These are phyloP conservation scores for Panellus pusillus DNA, from an alignment of 768 basidiomycete genomes.

Conservation along the genomic window DNA sequence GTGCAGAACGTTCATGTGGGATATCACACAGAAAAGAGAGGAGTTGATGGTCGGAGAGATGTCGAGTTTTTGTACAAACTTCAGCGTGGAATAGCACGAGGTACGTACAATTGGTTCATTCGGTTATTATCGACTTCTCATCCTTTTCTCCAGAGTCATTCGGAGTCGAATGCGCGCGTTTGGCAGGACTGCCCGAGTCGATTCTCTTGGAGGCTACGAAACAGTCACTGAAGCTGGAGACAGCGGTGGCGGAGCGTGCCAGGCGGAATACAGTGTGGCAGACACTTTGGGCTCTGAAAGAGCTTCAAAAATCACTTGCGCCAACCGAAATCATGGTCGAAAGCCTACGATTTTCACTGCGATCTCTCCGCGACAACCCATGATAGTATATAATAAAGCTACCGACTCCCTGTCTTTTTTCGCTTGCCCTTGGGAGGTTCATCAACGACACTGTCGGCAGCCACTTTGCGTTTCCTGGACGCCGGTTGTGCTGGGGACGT, in stretches of 20 bases:
- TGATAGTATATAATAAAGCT: not conserved
- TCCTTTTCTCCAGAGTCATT: slow-evolving; percentile 62
- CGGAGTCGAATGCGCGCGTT: slow-evolving; percentile 88
- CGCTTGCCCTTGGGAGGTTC: slow-evolving; percentile 32
- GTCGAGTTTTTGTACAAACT: slow-evolving; percentile 89
- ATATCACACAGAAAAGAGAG: slow-evolving; percentile 65
- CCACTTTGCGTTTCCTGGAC: slow-evolving; percentile 41
- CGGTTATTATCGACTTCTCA: not conserved
- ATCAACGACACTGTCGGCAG: slow-evolving; percentile 26
- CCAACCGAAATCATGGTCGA: not conserved
- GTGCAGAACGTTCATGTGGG: slow-evolving; percentile 87
- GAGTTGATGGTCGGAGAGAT: slow-evolving; percentile 66
- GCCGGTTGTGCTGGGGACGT: slow-evolving; percentile 16
- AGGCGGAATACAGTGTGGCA: slow-evolving; percentile 45
- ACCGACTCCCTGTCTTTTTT: slow-evolving; percentile 41
- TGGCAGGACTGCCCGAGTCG: slow-evolving; percentile 77
- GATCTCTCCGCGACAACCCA: not conserved
- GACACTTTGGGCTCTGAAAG: slow-evolving; percentile 19
- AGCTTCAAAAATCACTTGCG: not conserved
- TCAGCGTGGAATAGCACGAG: slow-evolving; percentile 66
- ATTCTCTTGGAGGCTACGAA: slow-evolving; percentile 63
- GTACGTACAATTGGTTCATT: slow-evolving; percentile 26
- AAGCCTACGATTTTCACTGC: not conserved
- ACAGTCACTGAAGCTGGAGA: slow-evolving; percentile 50
- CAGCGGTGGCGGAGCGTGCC: slow-evolving; percentile 2